A percentile compares a stretch with the other conserved stretches of the same genome.
These are phyloP conservation scores for Protea cynaroides DNA, from an alignment of 164 flowering plant genomes.

Conservation along the genomic window DNA sequence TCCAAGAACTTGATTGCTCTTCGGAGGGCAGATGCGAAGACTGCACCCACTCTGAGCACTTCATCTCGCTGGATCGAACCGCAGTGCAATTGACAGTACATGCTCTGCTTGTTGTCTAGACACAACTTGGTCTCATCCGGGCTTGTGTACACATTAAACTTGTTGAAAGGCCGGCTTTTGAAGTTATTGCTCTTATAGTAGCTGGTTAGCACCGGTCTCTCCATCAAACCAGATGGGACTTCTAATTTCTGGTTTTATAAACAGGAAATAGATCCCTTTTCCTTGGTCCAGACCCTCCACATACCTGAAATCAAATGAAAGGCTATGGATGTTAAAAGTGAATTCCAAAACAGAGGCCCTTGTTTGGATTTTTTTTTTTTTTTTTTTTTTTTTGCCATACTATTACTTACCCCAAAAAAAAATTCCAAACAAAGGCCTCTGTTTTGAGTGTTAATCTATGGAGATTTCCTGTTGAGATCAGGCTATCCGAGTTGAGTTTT, in stretches of 20 bases:
- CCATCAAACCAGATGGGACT: slow-evolving; percentile 41
- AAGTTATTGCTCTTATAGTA: slow-evolving; percentile 40
- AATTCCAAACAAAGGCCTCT: too few relatives aligned
- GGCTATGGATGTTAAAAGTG: too few relatives aligned
- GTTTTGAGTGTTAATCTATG: too few relatives aligned
- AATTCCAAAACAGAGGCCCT: too few relatives aligned
- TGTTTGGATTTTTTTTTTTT: too few relatives aligned
- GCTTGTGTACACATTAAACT: slow-evolving; percentile 32
- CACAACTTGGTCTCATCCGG: slow-evolving; percentile 55
- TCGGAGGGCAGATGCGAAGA: slow-evolving; percentile 71
- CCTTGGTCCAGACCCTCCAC: slow-evolving; percentile 57
- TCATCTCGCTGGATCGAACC: slow-evolving; percentile 48
- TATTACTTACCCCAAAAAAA: too few relatives aligned
- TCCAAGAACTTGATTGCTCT: slow-evolving; percentile 65
- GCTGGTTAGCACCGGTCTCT: slow-evolving; percentile 40
- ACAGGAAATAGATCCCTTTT: slow-evolving; percentile 55
- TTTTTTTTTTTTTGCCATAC: too few relatives aligned
- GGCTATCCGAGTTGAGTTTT: slow-evolving; percentile 6
- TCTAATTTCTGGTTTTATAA: slow-evolving; percentile 35
- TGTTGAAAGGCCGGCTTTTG: slow-evolving; percentile 30
- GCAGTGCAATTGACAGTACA: slow-evolving; percentile 77
- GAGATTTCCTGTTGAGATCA: too few relatives aligned
- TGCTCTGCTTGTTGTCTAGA: slow-evolving; percentile 56
- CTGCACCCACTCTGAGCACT: slow-evolving; percentile 73
- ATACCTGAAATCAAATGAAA: slow-evolving; percentile 26